phyloP scores from a whole-genome alignment of 2,329 filamentous ascomycete genomes.

The Pseudogymnoascus sp. region DNA sequence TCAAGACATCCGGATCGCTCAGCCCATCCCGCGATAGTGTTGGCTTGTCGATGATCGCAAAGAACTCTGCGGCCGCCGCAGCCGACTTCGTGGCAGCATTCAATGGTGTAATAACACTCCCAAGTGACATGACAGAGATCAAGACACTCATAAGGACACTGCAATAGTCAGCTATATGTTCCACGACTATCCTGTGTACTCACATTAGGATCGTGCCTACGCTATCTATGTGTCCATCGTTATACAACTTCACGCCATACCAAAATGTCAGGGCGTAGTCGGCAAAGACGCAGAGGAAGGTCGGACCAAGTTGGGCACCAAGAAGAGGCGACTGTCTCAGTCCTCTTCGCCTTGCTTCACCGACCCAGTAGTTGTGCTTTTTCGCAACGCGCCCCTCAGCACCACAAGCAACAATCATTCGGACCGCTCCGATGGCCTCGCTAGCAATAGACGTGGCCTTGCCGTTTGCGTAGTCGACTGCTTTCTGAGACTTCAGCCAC shows the following conservation, averaged over 20 bases:
- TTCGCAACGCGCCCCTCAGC: constrained; percentile 47
- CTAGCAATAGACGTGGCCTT: constrained; percentile 53
- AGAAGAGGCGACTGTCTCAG: constrained; percentile 43
- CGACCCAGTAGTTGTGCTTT: constrained; percentile 48
- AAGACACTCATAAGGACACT: constrained; percentile 44
- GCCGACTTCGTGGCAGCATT: constrained; percentile 40
- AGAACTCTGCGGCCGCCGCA: constrained; percentile 32
- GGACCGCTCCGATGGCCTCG: constrained; percentile 51
- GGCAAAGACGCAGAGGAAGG: constrained; percentile 34
- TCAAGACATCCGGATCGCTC: constrained; percentile 42
- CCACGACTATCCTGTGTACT: constrained; percentile 21
- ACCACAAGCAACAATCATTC: constrained; percentile 57
- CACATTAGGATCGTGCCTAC: constrained; percentile 50
- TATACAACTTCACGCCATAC: constrained; percentile 49
- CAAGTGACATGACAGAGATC: constrained; percentile 49
- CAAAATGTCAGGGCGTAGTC: constrained; percentile 54
- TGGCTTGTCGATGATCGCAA: constrained; percentile 30
- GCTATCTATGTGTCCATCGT: constrained; percentile 39
- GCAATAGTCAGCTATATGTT: neutral
- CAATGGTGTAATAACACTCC: constrained; percentile 50
- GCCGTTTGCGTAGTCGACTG: constrained; percentile 42
- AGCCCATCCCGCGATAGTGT: constrained; percentile 35
- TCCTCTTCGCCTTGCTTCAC: constrained; percentile 45
- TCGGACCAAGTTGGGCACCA: constrained; percentile 44
- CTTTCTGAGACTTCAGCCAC: constrained; percentile 45